Evolutionary conservation across 1,284 basidiomycete species (phyloP), one percentile per base, ranked within the genome.

Genomic region (Puccinia polysora): DNA sequence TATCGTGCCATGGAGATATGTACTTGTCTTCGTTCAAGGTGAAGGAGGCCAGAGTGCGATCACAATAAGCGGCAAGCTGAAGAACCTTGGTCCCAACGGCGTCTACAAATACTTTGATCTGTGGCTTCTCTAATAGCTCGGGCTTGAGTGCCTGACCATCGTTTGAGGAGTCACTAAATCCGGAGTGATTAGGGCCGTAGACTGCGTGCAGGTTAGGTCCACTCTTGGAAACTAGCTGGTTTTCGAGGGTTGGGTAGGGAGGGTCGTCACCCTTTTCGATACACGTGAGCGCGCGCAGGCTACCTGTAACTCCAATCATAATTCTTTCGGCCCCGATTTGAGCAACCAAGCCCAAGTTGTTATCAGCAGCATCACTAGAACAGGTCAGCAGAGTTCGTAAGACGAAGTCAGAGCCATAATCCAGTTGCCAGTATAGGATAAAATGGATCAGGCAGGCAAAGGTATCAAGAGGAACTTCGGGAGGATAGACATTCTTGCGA

Each of bases 401-500:
- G 74, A 90, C 87, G 32, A 94, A 81, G 63, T 95, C 90, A 75
- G 85, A 83, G 0, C 92, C 94, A 75, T 88, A 90, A 45, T 97
- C 93, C 69, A 90, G 86, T 79, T 96, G 87, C 23, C 91, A 88
- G 5, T 87, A 87, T 56, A 94, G 85, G 69, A 91, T 84, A 77
- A 89, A 91, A 79, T 96, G 91, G 7, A 89, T 81, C 71, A 94
- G 86, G 76, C 86, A 88, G 63, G 88, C 85, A 78, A 94, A 87
- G 0, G 87, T 85, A 59, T 91, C 89, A 1, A 89, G 81, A 28
- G 87, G 85, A 28, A 91, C 86, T 55, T 96, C 93, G 8, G 84
- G 80, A 2, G 89, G 88, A 74, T 85, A 84, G 40, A 91, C 82
- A 5, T 82, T 79, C 1, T 85, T 81, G 28, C 87, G 85, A 74